phyloP scores from a whole-genome alignment of 2,329 filamentous ascomycete species.

The Alternaria brassicicola region DNA sequence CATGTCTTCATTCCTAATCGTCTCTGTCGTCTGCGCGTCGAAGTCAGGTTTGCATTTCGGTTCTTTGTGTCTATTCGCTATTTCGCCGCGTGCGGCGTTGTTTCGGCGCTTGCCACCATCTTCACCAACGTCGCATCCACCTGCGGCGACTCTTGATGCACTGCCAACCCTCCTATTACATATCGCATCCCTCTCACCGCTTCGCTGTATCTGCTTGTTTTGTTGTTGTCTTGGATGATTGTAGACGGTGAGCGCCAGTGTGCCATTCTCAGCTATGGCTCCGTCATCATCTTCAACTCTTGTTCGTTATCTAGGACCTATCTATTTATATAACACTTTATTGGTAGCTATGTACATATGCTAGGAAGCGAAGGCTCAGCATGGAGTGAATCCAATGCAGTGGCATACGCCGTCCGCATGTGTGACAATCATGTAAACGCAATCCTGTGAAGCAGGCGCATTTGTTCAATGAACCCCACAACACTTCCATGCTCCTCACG shows the following conservation, averaged over 20 bases:
- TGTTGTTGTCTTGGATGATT: conserved; percentile 18
- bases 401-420: neutral
- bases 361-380: neutral
- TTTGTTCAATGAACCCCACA: neutral
- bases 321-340: neutral
- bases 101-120: neutral
- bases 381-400: neutral
- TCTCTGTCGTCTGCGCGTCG: neutral
- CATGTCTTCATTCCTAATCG: neutral
- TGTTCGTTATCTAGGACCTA: neutral
- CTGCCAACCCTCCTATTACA: neutral
- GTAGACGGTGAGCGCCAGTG: conserved; percentile 1
- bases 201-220: conserved; percentile 1
- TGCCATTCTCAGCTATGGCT: neutral
- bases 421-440: neutral
- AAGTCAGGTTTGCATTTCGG: neutral
- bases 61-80: conserved; percentile 12
- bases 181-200: neutral
- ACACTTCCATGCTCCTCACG: neutral
- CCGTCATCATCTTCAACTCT: neutral
- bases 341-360: neutral
- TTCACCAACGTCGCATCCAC: neutral
- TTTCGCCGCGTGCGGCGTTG: neutral
- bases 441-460: neutral
- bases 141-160: neutral